Evolutionary conservation across 495 filamentous ascomycete genomes (phyloP), one percentile per base, ranked within the genome.

Genomic region (Saxophila tyrrhenica): DNA sequence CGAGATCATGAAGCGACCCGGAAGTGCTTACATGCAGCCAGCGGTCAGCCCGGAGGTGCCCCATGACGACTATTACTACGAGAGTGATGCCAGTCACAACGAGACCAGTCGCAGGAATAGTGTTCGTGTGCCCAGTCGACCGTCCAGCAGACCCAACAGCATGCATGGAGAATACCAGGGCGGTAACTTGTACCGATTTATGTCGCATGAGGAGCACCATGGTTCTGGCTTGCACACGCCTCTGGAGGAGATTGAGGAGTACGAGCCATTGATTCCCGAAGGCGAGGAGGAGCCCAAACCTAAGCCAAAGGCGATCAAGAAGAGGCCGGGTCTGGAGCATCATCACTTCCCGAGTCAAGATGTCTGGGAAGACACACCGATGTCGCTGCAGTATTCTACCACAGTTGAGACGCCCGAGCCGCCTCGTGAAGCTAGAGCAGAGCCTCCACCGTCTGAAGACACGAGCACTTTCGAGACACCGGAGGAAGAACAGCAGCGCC

Each of bases 321-420:
- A 82, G 65, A 78, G 81, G 35, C 80, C 83, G 0, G 79, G 81
- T 43, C 60, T 74, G 32, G 71, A 61, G 22, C 78, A 55, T 78
- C 86, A 87, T 47, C 79, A 84, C 45, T 98, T 98, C 70, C 92
- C 92, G 0, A 95, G 89, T 66, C 81, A 85, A 58, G 92, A 99
- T 65, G 79, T 96, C 38, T 99, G 92, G 92, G 92, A 99, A 66
- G 92, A 99, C 69, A 85, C 89, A 0, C 92, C 92, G 2, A 86
- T 84, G 69, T 91, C 86, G 70, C 73, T 87, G 45, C 83, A 90
- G 61, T 81, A 87, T 54, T 80, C 86, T 25, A 81, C 92, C 19
- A 90, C 84, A 52, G 90, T 99, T 13, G 83, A 86, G 5, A 89
- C 84, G 0, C 89, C 91, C 1, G 84, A 94, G 52, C 60, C 76